A percentile compares a stretch with the other conserved stretches of the same genome.
These are phyloP conservation scores for Eleusine coracana DNA, from an alignment of 176 grass and related monocot genomes.

Conservation along the genomic window DNA sequence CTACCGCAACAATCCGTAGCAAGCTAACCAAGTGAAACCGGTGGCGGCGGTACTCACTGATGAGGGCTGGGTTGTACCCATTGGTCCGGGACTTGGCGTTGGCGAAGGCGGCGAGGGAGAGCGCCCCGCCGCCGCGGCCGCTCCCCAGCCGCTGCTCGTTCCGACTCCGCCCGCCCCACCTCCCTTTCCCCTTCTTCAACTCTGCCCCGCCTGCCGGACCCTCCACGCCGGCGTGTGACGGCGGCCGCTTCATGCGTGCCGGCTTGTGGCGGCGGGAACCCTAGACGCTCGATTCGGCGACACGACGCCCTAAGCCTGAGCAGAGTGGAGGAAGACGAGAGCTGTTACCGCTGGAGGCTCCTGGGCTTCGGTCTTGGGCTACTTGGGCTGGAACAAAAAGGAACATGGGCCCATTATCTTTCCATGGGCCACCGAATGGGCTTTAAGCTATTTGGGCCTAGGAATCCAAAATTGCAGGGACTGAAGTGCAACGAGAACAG, in stretches of 20 bases:
- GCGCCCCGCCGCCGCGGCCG: constrained; percentile 64
- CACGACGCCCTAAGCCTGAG: background rate
- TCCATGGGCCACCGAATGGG: background rate
- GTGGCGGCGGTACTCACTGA: constrained; percentile 52
- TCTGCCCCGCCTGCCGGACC: background rate
- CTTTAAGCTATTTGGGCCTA: background rate
- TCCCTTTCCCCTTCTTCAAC: constrained; percentile 38
- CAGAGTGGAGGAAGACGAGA: background rate
- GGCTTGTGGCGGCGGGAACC: constrained; percentile 13
- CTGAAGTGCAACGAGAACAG: constrained; percentile 17
- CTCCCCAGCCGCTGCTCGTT: constrained; percentile 72
- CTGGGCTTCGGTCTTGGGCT: background rate
- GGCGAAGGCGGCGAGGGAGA: constrained; percentile 84
- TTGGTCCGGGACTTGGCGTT: constrained; percentile 70
- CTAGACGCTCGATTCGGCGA: constrained; percentile 23
- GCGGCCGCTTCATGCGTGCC: constrained; percentile 43
- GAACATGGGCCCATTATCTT: background rate
- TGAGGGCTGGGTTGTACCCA: constrained; percentile 78
- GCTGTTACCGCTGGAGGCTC: background rate
- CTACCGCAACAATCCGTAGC: background rate
- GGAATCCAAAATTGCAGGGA: background rate
- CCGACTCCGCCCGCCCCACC: constrained; percentile 56
- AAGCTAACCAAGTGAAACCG: background rate
- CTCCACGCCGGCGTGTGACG: background rate
- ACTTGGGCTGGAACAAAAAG: background rate